phyloP scores from a whole-genome alignment of 805 yeast species.

The Monosporozyma siamensis region DNA sequence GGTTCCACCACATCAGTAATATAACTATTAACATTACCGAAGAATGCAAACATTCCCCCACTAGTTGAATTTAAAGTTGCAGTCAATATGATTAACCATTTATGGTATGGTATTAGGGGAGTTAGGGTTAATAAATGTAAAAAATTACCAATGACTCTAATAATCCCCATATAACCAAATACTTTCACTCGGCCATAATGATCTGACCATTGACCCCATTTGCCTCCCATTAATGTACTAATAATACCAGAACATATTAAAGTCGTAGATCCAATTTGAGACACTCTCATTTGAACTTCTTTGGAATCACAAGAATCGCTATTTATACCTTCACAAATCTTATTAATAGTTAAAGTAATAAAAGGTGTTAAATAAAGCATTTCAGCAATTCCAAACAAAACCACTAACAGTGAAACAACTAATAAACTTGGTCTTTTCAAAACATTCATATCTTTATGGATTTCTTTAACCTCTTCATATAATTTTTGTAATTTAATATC shows the following conservation, averaged over 20 bases:
- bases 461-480: slow-evolving; percentile 40
- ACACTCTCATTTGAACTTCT: slow-evolving; percentile 36
- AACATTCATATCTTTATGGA: slow-evolving; percentile 28
- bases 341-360: slow-evolving; percentile 31
- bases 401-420: slow-evolving; percentile 37
- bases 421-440: slow-evolving; percentile 46
- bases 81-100: slow-evolving; percentile 34
- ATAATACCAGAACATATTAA: slow-evolving; percentile 37
- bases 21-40: slow-evolving; percentile 58
- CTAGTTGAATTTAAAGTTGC: slow-evolving; percentile 40
- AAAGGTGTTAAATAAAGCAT: slow-evolving; percentile 35
- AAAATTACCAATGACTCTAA: slow-evolving; percentile 18
- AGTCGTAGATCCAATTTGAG: slow-evolving; percentile 40
- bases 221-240: slow-evolving; percentile 47
- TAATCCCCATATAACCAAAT: slow-evolving; percentile 30
- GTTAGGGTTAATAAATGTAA: slow-evolving; percentile 22
- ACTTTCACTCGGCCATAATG: slow-evolving; percentile 50
- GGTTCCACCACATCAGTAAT: slow-evolving; percentile 66
- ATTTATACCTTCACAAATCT: slow-evolving; percentile 32
- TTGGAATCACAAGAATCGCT: slow-evolving; percentile 31
- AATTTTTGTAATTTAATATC: slow-evolving; percentile 27
- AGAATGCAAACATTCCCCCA: slow-evolving; percentile 53
- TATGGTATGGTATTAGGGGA: slow-evolving; percentile 32
- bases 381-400: slow-evolving; percentile 36
- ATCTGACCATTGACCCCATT: slow-evolving; percentile 56